phyloP scores from a whole-genome alignment of 2,329 filamentous ascomycete genomes.

The Neonectria coccinea region DNA sequence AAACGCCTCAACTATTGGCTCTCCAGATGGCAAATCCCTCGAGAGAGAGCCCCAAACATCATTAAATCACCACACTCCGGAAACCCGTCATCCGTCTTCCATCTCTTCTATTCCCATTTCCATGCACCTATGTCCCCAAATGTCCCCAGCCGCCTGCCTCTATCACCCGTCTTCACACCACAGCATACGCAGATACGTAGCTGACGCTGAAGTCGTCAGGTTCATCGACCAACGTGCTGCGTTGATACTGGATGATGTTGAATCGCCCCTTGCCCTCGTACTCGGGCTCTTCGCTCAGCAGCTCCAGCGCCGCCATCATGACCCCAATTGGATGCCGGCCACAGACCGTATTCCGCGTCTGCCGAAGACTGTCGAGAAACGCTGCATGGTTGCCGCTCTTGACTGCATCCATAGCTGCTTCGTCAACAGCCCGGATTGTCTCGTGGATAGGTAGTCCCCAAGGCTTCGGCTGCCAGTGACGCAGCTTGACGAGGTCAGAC shows the following conservation, averaged over 20 bases:
- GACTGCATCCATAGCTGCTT: conserved; percentile 85
- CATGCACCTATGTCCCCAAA: background rate
- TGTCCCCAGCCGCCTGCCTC: background rate
- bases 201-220: conserved; percentile 86
- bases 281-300: conserved; percentile 57
- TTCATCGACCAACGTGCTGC: conserved; percentile 77
- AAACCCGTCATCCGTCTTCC: background rate
- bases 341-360: conserved; percentile 92
- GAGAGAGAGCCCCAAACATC: background rate
- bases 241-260: conserved; percentile 86
- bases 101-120: background rate
- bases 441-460: conserved; percentile 75
- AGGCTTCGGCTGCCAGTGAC: conserved; percentile 49
- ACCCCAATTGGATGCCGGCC: conserved; percentile 95
- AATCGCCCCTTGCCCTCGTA: conserved; percentile 66
- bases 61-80: background rate
- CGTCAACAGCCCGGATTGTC: conserved; percentile 84
- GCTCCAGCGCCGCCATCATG: conserved; percentile 87
- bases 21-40: conserved; percentile 2
- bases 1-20: background rate
- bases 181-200: conserved; percentile 92
- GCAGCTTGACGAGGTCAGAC: conserved; percentile 55
- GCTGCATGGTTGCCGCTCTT: conserved; percentile 77
- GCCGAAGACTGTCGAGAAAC: conserved; percentile 76
- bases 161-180: conserved; percentile 61